Evolutionary conservation across 345 rosid genomes (phyloP).

Genomic region (Populus tremula): DNA sequence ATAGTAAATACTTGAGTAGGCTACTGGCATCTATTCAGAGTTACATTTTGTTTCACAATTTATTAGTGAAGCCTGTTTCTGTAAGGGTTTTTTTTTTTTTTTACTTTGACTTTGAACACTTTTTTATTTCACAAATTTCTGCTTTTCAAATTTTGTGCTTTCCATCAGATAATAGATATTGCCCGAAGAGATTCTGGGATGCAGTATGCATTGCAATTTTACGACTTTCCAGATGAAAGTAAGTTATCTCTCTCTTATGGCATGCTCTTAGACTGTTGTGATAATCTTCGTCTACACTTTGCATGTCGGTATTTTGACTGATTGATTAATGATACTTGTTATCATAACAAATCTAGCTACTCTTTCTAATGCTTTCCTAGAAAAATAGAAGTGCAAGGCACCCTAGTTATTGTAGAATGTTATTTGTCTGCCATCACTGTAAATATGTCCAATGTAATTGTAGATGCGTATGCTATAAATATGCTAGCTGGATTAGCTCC

Average conservation of each 20-base stretch:
- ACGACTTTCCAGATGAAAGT: constrained; percentile 60
- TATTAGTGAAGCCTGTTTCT: too few relatives aligned
- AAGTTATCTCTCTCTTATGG: constrained; percentile 23
- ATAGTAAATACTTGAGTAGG: too few relatives aligned
- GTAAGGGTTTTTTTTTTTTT: too few relatives aligned
- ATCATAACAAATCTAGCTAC: not conserved
- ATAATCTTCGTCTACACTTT: not conserved
- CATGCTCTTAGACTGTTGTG: not conserved
- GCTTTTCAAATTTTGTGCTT: not conserved
- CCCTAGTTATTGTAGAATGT: not conserved
- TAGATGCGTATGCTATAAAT: not conserved
- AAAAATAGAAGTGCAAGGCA: not conserved
- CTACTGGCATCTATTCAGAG: too few relatives aligned
- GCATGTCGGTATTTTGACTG: not conserved
- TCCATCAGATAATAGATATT: constrained; percentile 36
- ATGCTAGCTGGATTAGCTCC: constrained; percentile 4
- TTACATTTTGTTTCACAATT: too few relatives aligned
- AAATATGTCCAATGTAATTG: not conserved
- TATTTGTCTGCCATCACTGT: too few relatives aligned
- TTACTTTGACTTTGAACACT: too few relatives aligned
- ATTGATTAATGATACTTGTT: not conserved
- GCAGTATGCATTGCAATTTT: constrained; percentile 29
- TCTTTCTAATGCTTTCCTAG: not conserved
- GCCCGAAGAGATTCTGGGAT: not conserved
- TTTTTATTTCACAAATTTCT: not conserved